Conservation (phyloP, 2,329 filamentous ascomycete genomes). For the Aspergillus sergii region DNA sequence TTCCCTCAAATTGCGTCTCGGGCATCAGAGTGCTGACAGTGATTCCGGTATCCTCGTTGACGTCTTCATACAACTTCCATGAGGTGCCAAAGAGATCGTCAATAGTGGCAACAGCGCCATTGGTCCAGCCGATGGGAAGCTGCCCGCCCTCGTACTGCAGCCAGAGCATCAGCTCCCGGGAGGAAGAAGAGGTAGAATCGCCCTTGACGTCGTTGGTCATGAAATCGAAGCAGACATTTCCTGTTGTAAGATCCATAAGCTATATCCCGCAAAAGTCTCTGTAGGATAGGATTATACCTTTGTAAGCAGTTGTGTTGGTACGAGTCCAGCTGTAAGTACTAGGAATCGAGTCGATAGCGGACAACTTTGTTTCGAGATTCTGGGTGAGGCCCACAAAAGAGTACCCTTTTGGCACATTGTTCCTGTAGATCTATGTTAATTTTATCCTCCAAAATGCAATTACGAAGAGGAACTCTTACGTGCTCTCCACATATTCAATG, state of each 20-base stretch:
- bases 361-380: constrained; percentile 44
- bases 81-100: constrained; percentile 39
- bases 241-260: not conserved
- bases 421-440: constrained; percentile 22
- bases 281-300: constrained; percentile 26
- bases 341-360: constrained; percentile 44
- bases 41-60: constrained; percentile 47
- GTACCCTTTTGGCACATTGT: constrained; percentile 48
- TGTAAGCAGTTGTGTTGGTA: constrained; percentile 45
- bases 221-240: constrained; percentile 49
- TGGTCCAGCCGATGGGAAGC: constrained; percentile 46
- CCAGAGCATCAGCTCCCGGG: constrained; percentile 52
- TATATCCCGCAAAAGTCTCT: not conserved
- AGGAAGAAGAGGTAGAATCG: constrained; percentile 43
- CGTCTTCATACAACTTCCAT: constrained; percentile 48
- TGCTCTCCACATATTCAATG: constrained; percentile 38
- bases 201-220: constrained; percentile 49
- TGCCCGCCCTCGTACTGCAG: constrained; percentile 49
- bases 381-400: constrained; percentile 49
- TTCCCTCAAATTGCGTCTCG: constrained; percentile 41
- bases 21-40: constrained; percentile 45
- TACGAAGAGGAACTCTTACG: constrained; percentile 2
- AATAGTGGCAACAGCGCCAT: constrained; percentile 39
- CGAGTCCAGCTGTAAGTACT: constrained; percentile 44
- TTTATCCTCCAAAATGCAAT: not conserved